phyloP scores from a whole-genome alignment of 1,284 basidiomycete species.

The Wolfiporia cocos region DNA sequence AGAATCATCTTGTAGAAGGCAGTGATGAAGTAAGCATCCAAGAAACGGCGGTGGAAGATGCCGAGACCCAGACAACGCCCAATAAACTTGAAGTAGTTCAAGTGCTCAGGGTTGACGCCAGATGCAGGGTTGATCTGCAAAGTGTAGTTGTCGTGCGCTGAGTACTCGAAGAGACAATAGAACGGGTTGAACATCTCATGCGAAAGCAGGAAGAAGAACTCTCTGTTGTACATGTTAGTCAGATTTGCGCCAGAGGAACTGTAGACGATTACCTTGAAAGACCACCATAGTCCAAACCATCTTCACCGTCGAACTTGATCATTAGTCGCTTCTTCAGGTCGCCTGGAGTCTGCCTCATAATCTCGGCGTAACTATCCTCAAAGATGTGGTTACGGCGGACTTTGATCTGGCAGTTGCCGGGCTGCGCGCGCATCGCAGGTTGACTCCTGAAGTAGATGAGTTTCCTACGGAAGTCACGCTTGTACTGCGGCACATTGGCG shows the following conservation, averaged over 20 bases:
- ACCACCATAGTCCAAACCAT: constrained; percentile 97
- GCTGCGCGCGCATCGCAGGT: constrained; percentile 84
- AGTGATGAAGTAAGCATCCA: constrained; percentile 98
- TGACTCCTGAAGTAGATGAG: constrained; percentile 99
- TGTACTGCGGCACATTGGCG: constrained; percentile 97
- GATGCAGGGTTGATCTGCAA: constrained; percentile 98
- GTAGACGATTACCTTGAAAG: constrained; percentile 76
- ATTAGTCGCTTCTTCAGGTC: constrained; percentile 96
- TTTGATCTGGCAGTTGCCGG: constrained; percentile 96
- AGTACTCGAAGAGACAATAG: constrained; percentile 99
- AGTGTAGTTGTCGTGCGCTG: constrained; percentile 98
- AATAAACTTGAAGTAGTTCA: constrained; percentile 99
- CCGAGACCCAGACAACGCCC: constrained; percentile 91
- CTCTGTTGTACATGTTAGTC: constrained; percentile 54
- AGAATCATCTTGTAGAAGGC: constrained; percentile 99
- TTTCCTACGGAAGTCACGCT: constrained; percentile 97
- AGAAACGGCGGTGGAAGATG: constrained; percentile 97
- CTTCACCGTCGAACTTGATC: constrained; percentile 99
- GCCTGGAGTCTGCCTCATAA: constrained; percentile 92
- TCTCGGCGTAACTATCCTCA: constrained; percentile 94
- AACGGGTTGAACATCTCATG: constrained; percentile 99
- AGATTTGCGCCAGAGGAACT: no score
- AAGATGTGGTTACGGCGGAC: constrained; percentile 90
- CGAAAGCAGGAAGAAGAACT: constrained; percentile 99
- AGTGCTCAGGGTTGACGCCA: constrained; percentile 96